Evolutionary conservation across 176 grass and related monocot genomes (phyloP).

Genomic region (Puya raimondii): DNA sequence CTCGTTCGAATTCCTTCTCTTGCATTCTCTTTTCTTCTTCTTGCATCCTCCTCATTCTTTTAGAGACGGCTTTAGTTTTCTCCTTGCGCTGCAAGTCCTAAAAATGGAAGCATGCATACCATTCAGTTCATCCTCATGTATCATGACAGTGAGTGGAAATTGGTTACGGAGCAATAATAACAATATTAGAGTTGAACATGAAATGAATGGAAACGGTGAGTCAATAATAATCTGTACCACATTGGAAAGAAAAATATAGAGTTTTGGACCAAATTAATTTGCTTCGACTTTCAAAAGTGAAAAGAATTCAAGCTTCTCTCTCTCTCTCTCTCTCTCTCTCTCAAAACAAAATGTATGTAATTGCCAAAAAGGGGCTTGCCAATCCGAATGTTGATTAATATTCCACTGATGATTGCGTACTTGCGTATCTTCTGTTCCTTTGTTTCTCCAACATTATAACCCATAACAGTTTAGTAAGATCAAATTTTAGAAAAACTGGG

Average conservation of each 20-base stretch:
- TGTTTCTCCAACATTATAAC: neutral
- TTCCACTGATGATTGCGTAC: too few species aligned
- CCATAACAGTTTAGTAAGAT: neutral
- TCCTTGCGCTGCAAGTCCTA: constrained; percentile 29
- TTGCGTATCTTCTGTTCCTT: neutral
- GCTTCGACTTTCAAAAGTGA: too few species aligned
- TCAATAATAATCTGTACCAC: too few species aligned
- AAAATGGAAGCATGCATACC: constrained; percentile 1
- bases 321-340: too few species aligned
- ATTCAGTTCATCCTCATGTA: neutral
- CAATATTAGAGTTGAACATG: too few species aligned
- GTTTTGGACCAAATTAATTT: too few species aligned
- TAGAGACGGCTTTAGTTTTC: constrained; percentile 43
- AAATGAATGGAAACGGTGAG: too few species aligned
- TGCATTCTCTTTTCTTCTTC: constrained; percentile 73
- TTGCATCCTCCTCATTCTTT: constrained; percentile 73
- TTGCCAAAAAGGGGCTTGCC: neutral
- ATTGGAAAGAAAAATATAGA: too few species aligned
- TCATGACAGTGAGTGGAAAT: too few species aligned
- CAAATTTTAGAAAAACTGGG: neutral
- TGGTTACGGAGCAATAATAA: too few species aligned
- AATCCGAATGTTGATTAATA: too few species aligned
- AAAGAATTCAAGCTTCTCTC: too few species aligned
- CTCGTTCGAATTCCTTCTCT: constrained; percentile 87
- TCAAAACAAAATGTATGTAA: neutral